Conservation (phyloP, 768 basidiomycete genomes). For the Ramaria sp. region DNA sequence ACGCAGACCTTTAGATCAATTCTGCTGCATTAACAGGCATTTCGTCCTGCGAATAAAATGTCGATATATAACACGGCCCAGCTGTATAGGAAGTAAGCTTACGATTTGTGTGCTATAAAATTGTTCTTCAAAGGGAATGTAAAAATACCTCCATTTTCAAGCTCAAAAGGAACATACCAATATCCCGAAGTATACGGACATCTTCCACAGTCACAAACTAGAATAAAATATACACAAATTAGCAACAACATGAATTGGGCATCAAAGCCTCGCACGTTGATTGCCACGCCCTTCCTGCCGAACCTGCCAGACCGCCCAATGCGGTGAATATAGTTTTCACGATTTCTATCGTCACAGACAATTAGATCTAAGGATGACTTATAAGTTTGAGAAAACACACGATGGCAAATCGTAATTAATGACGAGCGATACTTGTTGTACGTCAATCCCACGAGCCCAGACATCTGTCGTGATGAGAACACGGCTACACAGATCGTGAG, state of each 20-base stretch:
- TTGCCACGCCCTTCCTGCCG: conserved; percentile 98
- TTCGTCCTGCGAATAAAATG: conserved; percentile 68
- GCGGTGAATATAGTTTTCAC: conserved; percentile 99
- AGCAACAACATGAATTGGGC: not conserved
- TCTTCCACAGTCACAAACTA: conserved; percentile 94
- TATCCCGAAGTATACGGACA: conserved; percentile 93
- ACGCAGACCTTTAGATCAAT: conserved; percentile 51
- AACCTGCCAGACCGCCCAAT: conserved; percentile 99
- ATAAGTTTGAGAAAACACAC: conserved; percentile 34
- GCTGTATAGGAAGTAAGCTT: conserved; percentile 18
- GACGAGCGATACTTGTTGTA: conserved; percentile 94
- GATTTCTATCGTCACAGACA: conserved; percentile 43
- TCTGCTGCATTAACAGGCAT: conserved; percentile 99
- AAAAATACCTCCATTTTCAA: not conserved
- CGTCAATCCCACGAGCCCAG: conserved; percentile 97
- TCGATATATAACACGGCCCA: conserved; percentile 15
- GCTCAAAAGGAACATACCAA: conserved; percentile 46
- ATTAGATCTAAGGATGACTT: conserved; percentile 3
- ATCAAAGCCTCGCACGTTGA: conserved; percentile 58
- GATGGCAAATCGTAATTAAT: conserved; percentile 96
- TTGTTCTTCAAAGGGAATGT: conserved; percentile 49
- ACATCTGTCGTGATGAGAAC: conserved; percentile 95
- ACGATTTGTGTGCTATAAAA: conserved; percentile 95
- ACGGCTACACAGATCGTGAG: conserved; percentile 37
- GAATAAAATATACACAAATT: conserved; percentile 5